These are phyloP conservation scores for Umbellularia californica DNA, from an alignment of 164 flowering plant genomes.

Conservation along the genomic window DNA sequence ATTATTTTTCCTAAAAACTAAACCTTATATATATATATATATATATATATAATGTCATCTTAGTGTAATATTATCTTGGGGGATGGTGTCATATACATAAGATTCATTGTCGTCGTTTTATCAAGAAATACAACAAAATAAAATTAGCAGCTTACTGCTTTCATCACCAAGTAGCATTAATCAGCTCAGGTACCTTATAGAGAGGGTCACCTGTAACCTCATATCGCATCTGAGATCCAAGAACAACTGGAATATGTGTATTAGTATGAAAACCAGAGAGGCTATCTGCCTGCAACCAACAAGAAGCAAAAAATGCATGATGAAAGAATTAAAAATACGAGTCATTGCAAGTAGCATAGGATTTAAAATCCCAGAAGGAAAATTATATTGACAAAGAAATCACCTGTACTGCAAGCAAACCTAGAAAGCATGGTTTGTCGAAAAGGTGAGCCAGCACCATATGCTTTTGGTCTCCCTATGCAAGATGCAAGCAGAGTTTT, in stretches of 20 bases:
- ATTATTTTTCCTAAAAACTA: no score
- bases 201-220: constrained; percentile 75
- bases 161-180: no score
- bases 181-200: constrained; percentile 40
- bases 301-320: not conserved
- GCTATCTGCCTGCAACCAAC: constrained; percentile 49
- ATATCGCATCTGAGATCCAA: constrained; percentile 78
- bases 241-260: constrained; percentile 72
- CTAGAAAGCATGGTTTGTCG: constrained; percentile 94
- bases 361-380: not conserved
- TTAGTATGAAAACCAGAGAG: constrained; percentile 67
- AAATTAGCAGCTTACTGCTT: no score
- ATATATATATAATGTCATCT: no score
- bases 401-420: constrained; percentile 80
- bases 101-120: no score
- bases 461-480: constrained; percentile 61
- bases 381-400: not conserved
- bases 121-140: no score
- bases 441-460: constrained; percentile 76
- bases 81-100: no score
- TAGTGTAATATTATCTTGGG: no score
- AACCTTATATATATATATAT: no score
- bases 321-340: no score
- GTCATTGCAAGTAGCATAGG: not conserved
- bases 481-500: not conserved